Evolutionary conservation across 1,284 basidiomycete species (phyloP).

Genomic region (Sporisorium iseilematis-ciliati): DNA sequence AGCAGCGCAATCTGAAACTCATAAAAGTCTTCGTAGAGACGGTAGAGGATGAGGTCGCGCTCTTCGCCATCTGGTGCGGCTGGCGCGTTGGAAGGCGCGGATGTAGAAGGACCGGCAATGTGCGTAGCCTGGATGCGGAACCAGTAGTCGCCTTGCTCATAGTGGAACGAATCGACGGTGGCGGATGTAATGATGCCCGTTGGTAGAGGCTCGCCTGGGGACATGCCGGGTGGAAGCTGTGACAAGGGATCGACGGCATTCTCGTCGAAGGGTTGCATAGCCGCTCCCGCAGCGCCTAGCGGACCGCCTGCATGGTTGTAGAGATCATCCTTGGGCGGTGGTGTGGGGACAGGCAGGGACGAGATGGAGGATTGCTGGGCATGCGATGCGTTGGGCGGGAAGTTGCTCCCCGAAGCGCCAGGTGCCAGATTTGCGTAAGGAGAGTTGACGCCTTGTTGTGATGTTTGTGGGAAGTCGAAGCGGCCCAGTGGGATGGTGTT

Average conservation of each 20-base stretch:
- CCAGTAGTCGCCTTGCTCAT: constrained; percentile 96
- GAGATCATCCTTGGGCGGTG: constrained; percentile 50
- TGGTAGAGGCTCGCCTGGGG: constrained; percentile 55
- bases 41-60: constrained; percentile 88
- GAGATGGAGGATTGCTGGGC: constrained; percentile 32
- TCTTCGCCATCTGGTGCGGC: constrained; percentile 59
- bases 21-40: constrained; percentile 98
- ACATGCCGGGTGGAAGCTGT: constrained; percentile 60
- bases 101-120: constrained; percentile 54
- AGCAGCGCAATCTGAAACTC: constrained; percentile 89
- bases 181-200: constrained; percentile 84
- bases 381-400: constrained; percentile 18
- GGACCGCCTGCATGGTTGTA: constrained; percentile 34
- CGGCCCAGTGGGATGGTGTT: constrained; percentile 91
- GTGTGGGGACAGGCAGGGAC: constrained; percentile 36
- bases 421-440: constrained; percentile 45
- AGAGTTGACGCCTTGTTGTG: constrained; percentile 40
- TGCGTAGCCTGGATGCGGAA: constrained; percentile 92
- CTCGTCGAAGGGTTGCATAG: constrained; percentile 20
- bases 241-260: constrained; percentile 40
- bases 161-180: constrained; percentile 95
- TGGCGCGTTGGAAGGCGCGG: constrained; percentile 46
- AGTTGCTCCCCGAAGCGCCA: constrained; percentile 29
- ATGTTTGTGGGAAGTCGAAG: constrained; percentile 48
- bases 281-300: constrained; percentile 19